Evolutionary conservation across 805 yeast species (phyloP).

Genomic region (Saitoella complicata): DNA sequence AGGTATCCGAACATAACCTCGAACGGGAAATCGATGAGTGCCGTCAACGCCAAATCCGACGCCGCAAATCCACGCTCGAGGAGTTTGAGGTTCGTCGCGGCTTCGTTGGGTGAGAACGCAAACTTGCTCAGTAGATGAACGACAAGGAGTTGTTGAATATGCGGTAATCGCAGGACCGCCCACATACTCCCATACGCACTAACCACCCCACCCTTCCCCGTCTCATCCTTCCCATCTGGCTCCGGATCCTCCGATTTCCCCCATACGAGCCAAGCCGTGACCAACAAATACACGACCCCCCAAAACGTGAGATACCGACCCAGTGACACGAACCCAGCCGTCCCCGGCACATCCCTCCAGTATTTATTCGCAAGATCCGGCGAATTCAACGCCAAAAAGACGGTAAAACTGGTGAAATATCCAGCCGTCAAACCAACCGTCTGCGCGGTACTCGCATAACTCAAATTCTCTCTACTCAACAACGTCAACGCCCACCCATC

Average conservation of each 20-base stretch:
- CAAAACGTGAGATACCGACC: slow-evolving; percentile 64
- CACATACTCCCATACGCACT: slow-evolving; percentile 48
- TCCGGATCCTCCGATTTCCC: slow-evolving; percentile 7
- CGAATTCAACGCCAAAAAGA: slow-evolving; percentile 78
- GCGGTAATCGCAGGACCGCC: slow-evolving; percentile 33
- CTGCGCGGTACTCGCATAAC: slow-evolving; percentile 94
- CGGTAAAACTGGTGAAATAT: slow-evolving; percentile 79
- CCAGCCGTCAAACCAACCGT: slow-evolving; percentile 91
- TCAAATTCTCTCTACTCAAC: slow-evolving; percentile 55
- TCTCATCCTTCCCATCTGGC: slow-evolving; percentile 10
- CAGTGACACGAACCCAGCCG: slow-evolving; percentile 51
- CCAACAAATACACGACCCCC: slow-evolving; percentile 54
- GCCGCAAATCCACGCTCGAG: slow-evolving; percentile 82
- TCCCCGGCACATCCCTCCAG: slow-evolving; percentile 42
- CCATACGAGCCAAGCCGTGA: slow-evolving; percentile 30
- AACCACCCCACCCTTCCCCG: slow-evolving; percentile 1
- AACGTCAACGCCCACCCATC: slow-evolving; percentile 98
- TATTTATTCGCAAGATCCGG: slow-evolving; percentile 85
- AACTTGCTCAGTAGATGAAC: slow-evolving; percentile 69
- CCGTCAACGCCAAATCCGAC: slow-evolving; percentile 87
- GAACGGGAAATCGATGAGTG: slow-evolving; percentile 86
- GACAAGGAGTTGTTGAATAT: slow-evolving; percentile 56
- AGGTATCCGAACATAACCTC: slow-evolving; percentile 90
- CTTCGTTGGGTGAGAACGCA: slow-evolving; percentile 92
- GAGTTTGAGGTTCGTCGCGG: slow-evolving; percentile 81